Conservation (phyloP, 2,329 filamentous ascomycete genomes). For the Diaporthe australafricana region DNA sequence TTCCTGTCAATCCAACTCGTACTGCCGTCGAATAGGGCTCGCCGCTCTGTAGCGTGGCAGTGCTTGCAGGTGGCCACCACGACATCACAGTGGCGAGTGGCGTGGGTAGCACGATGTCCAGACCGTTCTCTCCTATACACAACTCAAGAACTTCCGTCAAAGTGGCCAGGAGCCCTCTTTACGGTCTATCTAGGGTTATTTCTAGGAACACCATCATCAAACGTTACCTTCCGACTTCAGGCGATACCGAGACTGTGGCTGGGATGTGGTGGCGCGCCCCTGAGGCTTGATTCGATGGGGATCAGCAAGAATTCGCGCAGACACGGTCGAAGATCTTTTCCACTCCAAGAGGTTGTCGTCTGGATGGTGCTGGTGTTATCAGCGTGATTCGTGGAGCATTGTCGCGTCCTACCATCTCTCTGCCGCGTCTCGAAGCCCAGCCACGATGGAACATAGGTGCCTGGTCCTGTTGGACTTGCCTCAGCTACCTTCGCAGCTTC, state of each 20-base stretch:
- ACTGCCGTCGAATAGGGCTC: background rate
- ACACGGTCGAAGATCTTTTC: background rate
- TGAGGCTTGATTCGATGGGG: background rate
- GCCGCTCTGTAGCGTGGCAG: background rate
- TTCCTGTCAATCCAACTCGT: background rate
- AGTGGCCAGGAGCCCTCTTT: background rate
- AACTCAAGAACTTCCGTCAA: background rate
- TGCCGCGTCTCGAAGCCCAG: no score
- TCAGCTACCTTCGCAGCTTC: background rate
- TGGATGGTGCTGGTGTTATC: no score
- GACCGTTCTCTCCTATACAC: no score
- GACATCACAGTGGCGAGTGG: background rate
- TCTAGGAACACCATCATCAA: background rate
- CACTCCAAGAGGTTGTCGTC: background rate
- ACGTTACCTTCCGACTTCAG: background rate
- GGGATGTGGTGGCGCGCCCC: background rate
- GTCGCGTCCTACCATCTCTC: background rate
- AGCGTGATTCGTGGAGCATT: background rate
- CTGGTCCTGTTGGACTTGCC: background rate
- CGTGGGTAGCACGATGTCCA: background rate
- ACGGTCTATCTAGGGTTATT: no score
- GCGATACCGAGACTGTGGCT: background rate
- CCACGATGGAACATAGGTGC: background rate
- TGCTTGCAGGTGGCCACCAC: background rate
- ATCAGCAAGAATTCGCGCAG: background rate